Conservation (phyloP, 768 basidiomycete species). For the Tylopilus balloui region DNA sequence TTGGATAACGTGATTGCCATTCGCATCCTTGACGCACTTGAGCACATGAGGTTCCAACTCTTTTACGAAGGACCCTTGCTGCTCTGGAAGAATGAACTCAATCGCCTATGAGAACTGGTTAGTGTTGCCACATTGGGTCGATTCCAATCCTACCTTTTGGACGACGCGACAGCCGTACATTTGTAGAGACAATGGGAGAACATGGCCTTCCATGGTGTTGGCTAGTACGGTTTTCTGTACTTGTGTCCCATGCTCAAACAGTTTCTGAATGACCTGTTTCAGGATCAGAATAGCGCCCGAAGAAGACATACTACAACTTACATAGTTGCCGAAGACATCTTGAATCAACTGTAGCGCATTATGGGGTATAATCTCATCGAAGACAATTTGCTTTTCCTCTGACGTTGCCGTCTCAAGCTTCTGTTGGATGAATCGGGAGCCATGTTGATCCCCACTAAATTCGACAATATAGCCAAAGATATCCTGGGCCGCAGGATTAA, state of each 20-base stretch:
- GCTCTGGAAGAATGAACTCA: conserved; percentile 73
- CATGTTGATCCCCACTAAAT: conserved; percentile 92
- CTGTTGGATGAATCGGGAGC: conserved; percentile 96
- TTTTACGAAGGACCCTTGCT: conserved; percentile 69
- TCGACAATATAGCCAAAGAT: conserved; percentile 82
- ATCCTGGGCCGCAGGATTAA: conserved; percentile 49
- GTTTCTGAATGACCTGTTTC: conserved; percentile 81
- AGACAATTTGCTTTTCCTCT: conserved; percentile 76
- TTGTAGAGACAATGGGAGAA: conserved; percentile 74
- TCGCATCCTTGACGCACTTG: conserved; percentile 83
- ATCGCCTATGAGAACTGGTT: conserved; percentile 55
- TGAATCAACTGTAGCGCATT: conserved; percentile 74
- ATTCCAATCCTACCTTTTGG: conserved; percentile 61
- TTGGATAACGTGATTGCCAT: conserved; percentile 95
- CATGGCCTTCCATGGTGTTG: conserved; percentile 69
- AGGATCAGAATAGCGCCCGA: conserved; percentile 5
- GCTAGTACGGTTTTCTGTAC: conserved; percentile 69
- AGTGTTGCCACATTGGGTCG: not conserved
- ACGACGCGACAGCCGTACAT: conserved; percentile 97
- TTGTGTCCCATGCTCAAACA: conserved; percentile 83
- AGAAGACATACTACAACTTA: conserved; percentile 34
- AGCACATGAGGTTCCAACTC: conserved; percentile 80
- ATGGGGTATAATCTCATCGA: conserved; percentile 81
- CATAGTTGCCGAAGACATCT: conserved; percentile 97
- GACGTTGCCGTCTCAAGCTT: conserved; percentile 71